These are phyloP conservation scores for Trametes meyenii DNA, from an alignment of 768 basidiomycete genomes.

Conservation along the genomic window DNA sequence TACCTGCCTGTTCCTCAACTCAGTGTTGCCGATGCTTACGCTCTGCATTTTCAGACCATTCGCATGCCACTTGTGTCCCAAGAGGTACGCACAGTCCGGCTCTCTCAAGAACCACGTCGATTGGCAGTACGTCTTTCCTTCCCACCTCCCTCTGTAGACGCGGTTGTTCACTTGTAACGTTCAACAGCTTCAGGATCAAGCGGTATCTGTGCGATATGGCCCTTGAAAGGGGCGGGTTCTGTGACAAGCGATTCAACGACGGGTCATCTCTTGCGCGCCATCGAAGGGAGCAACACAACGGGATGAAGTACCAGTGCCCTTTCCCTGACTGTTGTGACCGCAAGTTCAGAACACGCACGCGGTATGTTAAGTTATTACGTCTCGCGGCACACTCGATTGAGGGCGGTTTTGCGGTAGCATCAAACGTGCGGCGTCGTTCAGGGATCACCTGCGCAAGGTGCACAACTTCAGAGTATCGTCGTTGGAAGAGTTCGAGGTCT, in stretches of 20 bases:
- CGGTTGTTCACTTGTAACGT: neutral
- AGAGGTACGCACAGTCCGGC: too few species aligned
- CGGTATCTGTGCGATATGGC: slow-evolving; percentile 48
- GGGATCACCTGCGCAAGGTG: slow-evolving; percentile 45
- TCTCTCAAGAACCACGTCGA: too few species aligned
- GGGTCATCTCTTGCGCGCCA: slow-evolving; percentile 21
- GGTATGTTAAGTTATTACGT: neutral
- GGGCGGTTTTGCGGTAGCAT: slow-evolving; percentile 45
- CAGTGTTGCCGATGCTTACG: too few species aligned
- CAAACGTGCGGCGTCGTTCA: slow-evolving; percentile 63
- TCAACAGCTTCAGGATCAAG: slow-evolving; percentile 33
- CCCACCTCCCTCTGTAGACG: too few species aligned
- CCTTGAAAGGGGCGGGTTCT: neutral
- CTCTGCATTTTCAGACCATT: too few species aligned
- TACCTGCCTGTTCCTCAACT: too few species aligned
- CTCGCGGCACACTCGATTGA: neutral
- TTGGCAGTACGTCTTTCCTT: too few species aligned
- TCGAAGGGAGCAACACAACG: slow-evolving; percentile 14
- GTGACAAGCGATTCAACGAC: slow-evolving; percentile 9
- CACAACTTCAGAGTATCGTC: neutral
- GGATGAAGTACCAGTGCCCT: slow-evolving; percentile 38
- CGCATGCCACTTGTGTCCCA: too few species aligned
- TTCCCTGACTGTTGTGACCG: slow-evolving; percentile 49
- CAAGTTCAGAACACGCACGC: neutral
- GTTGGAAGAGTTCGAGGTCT: neutral